Conservation (phyloP, 352 stramenopile genomes). For the Blastocystis sp. region DNA sequence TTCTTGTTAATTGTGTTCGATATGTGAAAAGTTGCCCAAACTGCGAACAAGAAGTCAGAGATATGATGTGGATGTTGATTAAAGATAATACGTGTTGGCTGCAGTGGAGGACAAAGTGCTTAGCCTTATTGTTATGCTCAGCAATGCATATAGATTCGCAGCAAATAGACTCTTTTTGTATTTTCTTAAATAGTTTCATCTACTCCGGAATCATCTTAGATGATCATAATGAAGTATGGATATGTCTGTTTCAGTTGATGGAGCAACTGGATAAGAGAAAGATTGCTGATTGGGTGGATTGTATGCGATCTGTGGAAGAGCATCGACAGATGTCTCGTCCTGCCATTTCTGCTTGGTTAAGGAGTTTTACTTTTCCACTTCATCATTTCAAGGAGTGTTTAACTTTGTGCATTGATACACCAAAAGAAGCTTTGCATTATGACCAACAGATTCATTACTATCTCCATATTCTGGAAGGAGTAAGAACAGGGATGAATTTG, state of each 20-base stretch:
- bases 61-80: not conserved
- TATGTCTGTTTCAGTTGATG: constrained; percentile 17
- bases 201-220: not conserved
- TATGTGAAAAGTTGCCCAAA: not conserved
- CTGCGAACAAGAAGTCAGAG: not conserved
- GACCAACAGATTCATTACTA: constrained; percentile 22
- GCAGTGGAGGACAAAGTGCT: constrained; percentile 8
- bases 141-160: not conserved
- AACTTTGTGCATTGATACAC: not conserved
- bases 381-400: not conserved
- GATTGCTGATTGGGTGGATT: not conserved
- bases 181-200: not conserved
- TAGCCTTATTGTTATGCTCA: not conserved
- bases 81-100: not conserved
- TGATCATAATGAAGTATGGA: not conserved
- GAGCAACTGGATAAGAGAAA: not conserved
- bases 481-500: not conserved
- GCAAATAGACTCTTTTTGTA: not conserved
- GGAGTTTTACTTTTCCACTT: not conserved
- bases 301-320: not conserved
- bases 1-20: not conserved
- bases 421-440: not conserved
- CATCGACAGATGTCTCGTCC: not conserved
- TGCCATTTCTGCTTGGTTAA: not conserved
- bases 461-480: not conserved